Conservation (phyloP, 805 yeast species). For the Sungouiozyma ichnusensis region DNA sequence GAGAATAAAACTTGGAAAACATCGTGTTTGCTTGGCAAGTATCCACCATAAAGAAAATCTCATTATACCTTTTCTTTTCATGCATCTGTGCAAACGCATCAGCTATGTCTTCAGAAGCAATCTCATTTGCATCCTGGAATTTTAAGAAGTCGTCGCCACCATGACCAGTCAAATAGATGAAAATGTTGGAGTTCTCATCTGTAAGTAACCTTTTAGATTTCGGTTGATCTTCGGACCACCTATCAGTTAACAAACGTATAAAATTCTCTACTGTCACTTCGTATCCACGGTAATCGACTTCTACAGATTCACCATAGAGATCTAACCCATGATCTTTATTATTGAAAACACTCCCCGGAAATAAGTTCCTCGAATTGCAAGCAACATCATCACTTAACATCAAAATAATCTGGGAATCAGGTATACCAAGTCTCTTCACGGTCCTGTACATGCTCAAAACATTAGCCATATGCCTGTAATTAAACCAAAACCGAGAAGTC, state of each 20-base stretch:
- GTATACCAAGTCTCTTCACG: conserved; percentile 90
- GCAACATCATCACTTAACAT: conserved; percentile 97
- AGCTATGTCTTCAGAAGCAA: conserved; percentile 89
- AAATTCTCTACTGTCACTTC: conserved; percentile 97
- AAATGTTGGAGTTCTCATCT: conserved; percentile 88
- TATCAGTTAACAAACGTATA: conserved; percentile 81
- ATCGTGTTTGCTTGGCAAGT: conserved; percentile 98
- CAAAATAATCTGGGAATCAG: conserved; percentile 91
- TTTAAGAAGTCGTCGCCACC: conserved; percentile 97
- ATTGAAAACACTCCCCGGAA: conserved; percentile 92
- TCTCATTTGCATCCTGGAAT: conserved; percentile 97
- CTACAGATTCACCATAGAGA: conserved; percentile 86
- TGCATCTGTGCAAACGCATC: conserved; percentile 97
- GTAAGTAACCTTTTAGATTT: conserved; percentile 82
- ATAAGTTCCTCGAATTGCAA: conserved; percentile 90
- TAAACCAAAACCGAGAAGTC: conserved; percentile 96
- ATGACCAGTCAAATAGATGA: conserved; percentile 94
- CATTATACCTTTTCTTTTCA: conserved; percentile 90
- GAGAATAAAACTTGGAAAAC: conserved; percentile 87
- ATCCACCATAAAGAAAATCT: conserved; percentile 94
- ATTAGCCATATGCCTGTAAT: conserved; percentile 96
- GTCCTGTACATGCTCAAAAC: conserved; percentile 90
- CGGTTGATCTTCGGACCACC: conserved; percentile 94
- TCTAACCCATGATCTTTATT: conserved; percentile 88
- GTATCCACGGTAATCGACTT: conserved; percentile 94